Base-by-base conservation (phyloP, 192 early-diverging fungal species). In the Entomortierella beljakovae region DNA sequence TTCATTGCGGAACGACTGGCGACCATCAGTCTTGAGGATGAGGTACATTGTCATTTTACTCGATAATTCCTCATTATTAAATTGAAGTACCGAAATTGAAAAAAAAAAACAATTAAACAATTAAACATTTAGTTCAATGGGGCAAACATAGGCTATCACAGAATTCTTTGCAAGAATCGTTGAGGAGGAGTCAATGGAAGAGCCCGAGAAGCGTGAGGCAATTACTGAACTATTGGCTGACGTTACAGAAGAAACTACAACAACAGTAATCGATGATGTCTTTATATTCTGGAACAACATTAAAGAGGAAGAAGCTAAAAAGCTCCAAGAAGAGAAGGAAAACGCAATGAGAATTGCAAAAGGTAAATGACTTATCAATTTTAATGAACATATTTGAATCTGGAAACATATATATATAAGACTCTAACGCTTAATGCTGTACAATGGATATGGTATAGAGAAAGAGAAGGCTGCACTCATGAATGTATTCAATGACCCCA, bases 101-200 rank as follows among this genome's bases (percentile, higher is more conserved):
- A 56, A 56, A 33, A 56, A 56, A 56, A 28, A 33, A 15, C 15
- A 56, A 56, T 8, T 13, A 56, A 20, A 2, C 16, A 56, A 32
- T 1, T 0, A 7, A 26, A 32, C 26, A 20, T 11, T 18, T 11
- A 56, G 32, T 23, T 32, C 26, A 16, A 46, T 46, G 20, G 3
- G 3, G 34, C 18, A 29, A 18, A 35, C 52, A 25, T 50, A 91
- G 76, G 87, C 90, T 5, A 86, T 88, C 60, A 79, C 83, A 13
- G 92, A 93, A 55, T 94, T 92, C 71, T 89, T 93, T 58, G 80
- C 83, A 25, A 88, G 90, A 48, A 85, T 94, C 34, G 83, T 87
- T 0, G 72, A 84, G 20, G 90, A 93, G 42, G 91, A 90, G 34
- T 82, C 84, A 9, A 82, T 91, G 58, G 85, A 86, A 37, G 87